Evolutionary conservation across 441 rosid species (phyloP), one percentile per base, ranked within the genome.

Genomic region (Rhodomyrtus psidioides): DNA sequence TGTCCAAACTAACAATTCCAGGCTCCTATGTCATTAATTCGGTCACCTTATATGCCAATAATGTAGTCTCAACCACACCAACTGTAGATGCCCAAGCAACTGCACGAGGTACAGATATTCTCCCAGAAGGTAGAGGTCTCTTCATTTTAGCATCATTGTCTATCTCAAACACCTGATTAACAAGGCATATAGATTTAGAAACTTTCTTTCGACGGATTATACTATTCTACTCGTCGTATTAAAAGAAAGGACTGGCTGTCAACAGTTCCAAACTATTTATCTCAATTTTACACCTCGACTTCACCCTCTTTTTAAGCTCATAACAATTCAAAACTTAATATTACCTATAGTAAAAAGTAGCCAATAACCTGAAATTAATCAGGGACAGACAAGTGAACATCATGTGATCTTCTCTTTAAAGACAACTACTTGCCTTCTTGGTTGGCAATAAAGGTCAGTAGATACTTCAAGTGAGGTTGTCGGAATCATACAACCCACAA

Each of bases 81-180:
- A 92, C 94, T 79, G 93, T 91, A 87, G 96, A 84, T 81, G 99
- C 98, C 96, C 95, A 97, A 42, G 92, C 86, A 62, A 92, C 90
- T 44, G 99, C 99, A 87, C 96, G 99, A 75, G 92, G 90, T 49
- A 91, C 56, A 26, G 96, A 84, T 6, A 97, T 89, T 26, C 98
- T 92, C 57, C 97, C 94, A 7, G 99, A 92, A 92, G 99, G 99
- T 42, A 97, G 92, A 15, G 99, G 99, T 89, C 99, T 91, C 91
- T 95, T 97, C 99, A 97, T 97, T 94, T 92, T 94, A 84, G 97
- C 93, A 91, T 97, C 99, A 89, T 95, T 95, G 4, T 88, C 92
- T 85, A 94, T 91, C 94, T 97, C 99, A 79, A 97, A 93, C 83
- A 94, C 95, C 98, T 97, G 60, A 53, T 0, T 10, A 65, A 55